These are phyloP conservation scores for Amanita jacksonii DNA, from an alignment of 768 basidiomycete genomes.

Conservation along the genomic window DNA sequence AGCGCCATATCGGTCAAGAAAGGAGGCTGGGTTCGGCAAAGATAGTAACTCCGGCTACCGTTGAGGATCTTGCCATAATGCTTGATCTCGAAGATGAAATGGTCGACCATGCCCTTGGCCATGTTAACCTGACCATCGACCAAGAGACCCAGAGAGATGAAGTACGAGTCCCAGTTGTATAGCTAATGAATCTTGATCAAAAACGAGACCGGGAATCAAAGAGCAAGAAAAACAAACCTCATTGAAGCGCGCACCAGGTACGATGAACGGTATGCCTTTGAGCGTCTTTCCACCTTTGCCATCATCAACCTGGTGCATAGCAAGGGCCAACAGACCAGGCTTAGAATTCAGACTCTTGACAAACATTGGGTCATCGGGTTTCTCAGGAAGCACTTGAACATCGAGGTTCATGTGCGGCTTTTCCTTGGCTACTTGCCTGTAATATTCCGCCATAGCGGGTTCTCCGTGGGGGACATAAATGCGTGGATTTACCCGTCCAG, in stretches of 20 bases:
- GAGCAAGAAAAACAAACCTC: slow-evolving; percentile 44
- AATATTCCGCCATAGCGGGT: slow-evolving; percentile 92
- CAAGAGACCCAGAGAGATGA: slow-evolving; percentile 86
- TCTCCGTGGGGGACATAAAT: slow-evolving; percentile 95
- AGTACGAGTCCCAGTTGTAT: slow-evolving; percentile 95
- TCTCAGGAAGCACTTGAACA: slow-evolving; percentile 81
- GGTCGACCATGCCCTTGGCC: slow-evolving; percentile 97
- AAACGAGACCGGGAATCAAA: slow-evolving; percentile 3
- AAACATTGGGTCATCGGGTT: slow-evolving; percentile 79
- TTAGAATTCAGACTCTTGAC: slow-evolving; percentile 92
- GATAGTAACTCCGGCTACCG: slow-evolving; percentile 91
- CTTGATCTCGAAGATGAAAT: slow-evolving; percentile 98
- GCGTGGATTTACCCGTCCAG: slow-evolving; percentile 78
- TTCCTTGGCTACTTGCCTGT: slow-evolving; percentile 78
- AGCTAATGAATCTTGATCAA: slow-evolving; percentile 36
- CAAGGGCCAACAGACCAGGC: slow-evolving; percentile 89
- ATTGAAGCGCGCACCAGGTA: slow-evolving; percentile 92
- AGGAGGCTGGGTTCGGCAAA: slow-evolving; percentile 93
- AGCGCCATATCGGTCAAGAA: slow-evolving; percentile 99
- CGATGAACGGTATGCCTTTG: slow-evolving; percentile 94
- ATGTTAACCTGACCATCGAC: slow-evolving; percentile 91
- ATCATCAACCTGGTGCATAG: slow-evolving; percentile 89
- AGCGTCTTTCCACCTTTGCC: slow-evolving; percentile 68
- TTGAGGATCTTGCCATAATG: slow-evolving; percentile 97
- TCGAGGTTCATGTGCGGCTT: slow-evolving; percentile 93